phyloP scores from a whole-genome alignment of 139 green algal species.

The Nannochloris sp. region DNA sequence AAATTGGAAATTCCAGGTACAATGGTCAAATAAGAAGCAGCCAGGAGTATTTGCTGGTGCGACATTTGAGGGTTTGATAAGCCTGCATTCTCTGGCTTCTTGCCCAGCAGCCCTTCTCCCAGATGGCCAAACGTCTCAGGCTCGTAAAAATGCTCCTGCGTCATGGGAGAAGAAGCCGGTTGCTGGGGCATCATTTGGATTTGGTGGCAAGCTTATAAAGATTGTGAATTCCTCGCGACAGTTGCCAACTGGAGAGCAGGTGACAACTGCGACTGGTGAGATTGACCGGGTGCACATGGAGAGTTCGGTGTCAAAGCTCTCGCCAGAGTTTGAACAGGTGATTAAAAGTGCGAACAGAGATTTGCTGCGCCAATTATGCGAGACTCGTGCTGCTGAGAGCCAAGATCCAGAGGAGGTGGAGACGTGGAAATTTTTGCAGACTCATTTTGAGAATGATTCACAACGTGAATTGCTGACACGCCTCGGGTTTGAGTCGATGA shows the following conservation, averaged over 20 bases:
- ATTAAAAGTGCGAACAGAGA: conserved; percentile 54
- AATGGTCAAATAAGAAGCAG: conserved; percentile 17
- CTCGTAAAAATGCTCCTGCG: conserved; percentile 43
- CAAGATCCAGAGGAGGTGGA: conserved; percentile 63
- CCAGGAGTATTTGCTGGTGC: conserved; percentile 55
- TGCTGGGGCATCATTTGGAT: conserved; percentile 70
- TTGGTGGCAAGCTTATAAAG: conserved; percentile 66
- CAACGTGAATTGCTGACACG: conserved; percentile 62
- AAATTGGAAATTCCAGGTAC: conserved; percentile 14
- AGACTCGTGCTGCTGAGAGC: conserved; percentile 6
- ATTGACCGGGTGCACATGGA: conserved; percentile 42
- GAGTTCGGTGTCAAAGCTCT: conserved; percentile 28
- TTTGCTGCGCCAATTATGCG: conserved; percentile 65
- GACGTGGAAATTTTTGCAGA: conserved; percentile 83
- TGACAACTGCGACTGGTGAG: conserved; percentile 12
- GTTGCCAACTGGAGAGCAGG: conserved; percentile 21
- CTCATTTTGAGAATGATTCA: conserved; percentile 86
- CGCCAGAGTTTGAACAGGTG: conserved; percentile 59
- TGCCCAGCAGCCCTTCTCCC: not conserved
- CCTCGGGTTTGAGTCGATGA: conserved; percentile 73
- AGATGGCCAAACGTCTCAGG: not conserved
- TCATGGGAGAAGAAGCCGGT: conserved; percentile 75
- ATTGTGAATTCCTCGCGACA: conserved; percentile 47
- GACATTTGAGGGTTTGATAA: conserved; percentile 19
- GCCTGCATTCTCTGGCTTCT: conserved; percentile 16